Evolutionary conservation across 176 grass and related monocot species (phyloP).

Genomic region (Triticum turgidum): DNA sequence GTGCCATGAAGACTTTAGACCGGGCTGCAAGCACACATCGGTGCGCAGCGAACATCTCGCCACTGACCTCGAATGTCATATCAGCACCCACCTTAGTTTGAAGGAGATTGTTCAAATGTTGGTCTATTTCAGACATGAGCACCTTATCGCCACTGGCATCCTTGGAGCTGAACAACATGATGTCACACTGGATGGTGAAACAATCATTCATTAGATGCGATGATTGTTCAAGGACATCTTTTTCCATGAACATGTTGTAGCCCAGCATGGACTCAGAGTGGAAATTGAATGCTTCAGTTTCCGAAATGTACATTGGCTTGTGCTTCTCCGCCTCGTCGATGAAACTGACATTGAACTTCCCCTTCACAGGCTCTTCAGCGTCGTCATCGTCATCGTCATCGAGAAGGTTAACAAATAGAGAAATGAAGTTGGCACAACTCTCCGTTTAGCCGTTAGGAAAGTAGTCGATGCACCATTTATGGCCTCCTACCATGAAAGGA

Average conservation of each 20-base stretch:
- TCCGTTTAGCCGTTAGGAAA: neutral
- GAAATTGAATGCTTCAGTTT: neutral
- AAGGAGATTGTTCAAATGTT: neutral
- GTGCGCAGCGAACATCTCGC: neutral
- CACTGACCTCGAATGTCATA: neutral
- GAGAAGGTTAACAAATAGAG: neutral
- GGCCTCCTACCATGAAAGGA: neutral
- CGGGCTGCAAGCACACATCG: neutral
- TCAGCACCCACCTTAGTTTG: neutral
- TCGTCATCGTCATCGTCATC: neutral
- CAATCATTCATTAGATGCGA: neutral
- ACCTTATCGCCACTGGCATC: neutral
- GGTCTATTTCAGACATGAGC: neutral
- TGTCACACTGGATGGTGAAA: neutral
- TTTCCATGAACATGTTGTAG: neutral
- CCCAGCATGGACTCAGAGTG: accelerated
- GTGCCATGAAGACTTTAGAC: neutral
- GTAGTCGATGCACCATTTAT: neutral
- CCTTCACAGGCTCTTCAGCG: neutral
- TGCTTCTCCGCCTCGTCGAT: neutral
- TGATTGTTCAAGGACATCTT: neutral
- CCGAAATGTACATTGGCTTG: neutral
- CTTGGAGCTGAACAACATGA: neutral
- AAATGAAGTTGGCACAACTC: neutral
- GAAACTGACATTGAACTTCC: neutral